Base-by-base conservation (phyloP, 2,329 filamentous ascomycete species). In the Rutstroemia sydowiana region DNA sequence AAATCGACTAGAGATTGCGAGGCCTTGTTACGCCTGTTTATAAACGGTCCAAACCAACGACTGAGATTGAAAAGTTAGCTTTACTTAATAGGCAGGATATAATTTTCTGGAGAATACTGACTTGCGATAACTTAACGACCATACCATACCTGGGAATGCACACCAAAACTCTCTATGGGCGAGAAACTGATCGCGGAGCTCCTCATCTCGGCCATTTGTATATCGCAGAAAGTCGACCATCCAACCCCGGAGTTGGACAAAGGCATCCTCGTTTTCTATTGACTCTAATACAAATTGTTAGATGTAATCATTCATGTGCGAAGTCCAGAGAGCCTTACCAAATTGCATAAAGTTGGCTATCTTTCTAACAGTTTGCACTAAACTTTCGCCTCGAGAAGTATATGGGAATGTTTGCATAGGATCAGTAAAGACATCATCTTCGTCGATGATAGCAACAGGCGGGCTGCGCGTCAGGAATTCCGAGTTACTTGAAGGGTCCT, bases 81-180 rank as follows among this genome's bases (percentile, higher is more conserved):
- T 14, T 6, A 10, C n/a, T n/a, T n/a, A n/a, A n/a, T n/a, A n/a
- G n/a, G 14, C 41, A 30, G 11, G 9, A 32, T 48, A 39, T 18
- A 18, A 30, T 21, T 20, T 36, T 11, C 36, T 23, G 40, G 21
- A 20, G n/a, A 26, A 9, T 37, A 63, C 71, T 57, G 68, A 77
- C 75, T 69, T 73, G 52, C 72, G 68, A 31, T 58, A 62, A 43
- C 60, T 65, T 20, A 74, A 60, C 8, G 63, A 62, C 62, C 66
- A 70, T 16, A 80, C 68, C 9, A 82, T 59, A 0, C 76, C 73
- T 0, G 80, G 77, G 23, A 84, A 69, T 2, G 63, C 55, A 30
- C 64, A 57, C 80, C 80, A 84, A 57, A 84, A 76, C 3, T 68
- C 61, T 31, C 63, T 68, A 52, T 81, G 68, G 30, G 68, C 67